Evolutionary conservation across 805 yeast genomes (phyloP).

Genomic region (Yarrowia phangngaensis): DNA sequence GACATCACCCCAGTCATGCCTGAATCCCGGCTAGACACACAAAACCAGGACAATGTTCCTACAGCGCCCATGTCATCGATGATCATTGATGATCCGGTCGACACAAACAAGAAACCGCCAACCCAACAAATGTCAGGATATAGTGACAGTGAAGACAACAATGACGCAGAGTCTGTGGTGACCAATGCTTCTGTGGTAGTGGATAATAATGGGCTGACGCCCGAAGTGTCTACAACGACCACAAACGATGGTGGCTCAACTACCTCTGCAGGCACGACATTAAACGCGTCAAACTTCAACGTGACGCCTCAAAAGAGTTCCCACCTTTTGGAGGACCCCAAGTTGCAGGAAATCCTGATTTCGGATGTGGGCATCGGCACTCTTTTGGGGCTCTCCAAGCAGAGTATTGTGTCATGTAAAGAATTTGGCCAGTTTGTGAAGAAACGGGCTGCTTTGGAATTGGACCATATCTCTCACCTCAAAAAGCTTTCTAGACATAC

Average conservation of each 20-base stretch:
- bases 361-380: conserved; percentile 62
- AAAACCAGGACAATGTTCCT: conserved; percentile 7
- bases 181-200: conserved; percentile 13
- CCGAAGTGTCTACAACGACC: conserved; percentile 13
- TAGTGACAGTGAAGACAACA: conserved; percentile 12
- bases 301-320: conserved; percentile 25
- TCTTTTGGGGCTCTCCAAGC: conserved; percentile 68
- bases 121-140: conserved; percentile 2
- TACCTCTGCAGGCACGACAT: neutral
- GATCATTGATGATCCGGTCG: conserved; percentile 17
- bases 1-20: conserved; percentile 12
- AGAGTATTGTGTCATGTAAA: conserved; percentile 74
- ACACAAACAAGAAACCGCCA: too few species aligned
- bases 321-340: conserved; percentile 39
- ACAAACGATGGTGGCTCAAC: neutral
- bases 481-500: conserved; percentile 64
- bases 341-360: conserved; percentile 38
- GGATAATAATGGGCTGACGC: conserved; percentile 10
- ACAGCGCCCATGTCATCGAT: conserved; percentile 20
- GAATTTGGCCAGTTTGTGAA: conserved; percentile 77
- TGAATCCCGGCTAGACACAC: conserved; percentile 19
- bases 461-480: conserved; percentile 69
- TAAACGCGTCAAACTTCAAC: conserved; percentile 25
- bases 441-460: conserved; percentile 73
- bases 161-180: conserved; percentile 18